Percentiles rank a stretch among this genome's conserved stretches.
Conservation (phyloP, 306 rosid genomes). For the Fagus crenata region DNA sequence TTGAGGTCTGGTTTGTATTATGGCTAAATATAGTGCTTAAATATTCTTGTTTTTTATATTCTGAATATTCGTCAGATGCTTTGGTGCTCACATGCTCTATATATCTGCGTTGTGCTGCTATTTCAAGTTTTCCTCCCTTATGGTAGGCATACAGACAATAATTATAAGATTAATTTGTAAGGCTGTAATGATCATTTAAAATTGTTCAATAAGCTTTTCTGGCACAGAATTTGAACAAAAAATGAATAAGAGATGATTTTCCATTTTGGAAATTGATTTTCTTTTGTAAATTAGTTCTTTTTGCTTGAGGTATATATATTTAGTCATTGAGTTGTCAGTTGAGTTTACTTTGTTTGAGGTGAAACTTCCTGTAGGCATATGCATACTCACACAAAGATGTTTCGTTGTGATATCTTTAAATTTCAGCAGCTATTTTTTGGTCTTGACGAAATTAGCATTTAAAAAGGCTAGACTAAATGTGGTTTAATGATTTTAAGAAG, state of each 20-base stretch:
- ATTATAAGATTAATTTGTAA: neutral
- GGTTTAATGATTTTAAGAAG: conserved; percentile 56
- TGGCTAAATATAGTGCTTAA: conserved; percentile 24
- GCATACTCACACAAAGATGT: neutral
- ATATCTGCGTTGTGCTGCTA: conserved; percentile 5
- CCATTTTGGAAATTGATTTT: neutral
- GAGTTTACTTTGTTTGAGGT: neutral
- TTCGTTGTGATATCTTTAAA: neutral
- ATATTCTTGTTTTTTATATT: conserved; percentile 5
- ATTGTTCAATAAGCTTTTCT: neutral
- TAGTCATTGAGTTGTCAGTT: neutral
- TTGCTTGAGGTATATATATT: neutral
- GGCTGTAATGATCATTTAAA: neutral
- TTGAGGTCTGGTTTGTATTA: conserved; percentile 62
- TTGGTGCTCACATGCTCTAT: neutral
- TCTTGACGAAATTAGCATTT: neutral
- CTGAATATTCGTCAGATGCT: neutral
- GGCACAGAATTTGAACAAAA: neutral
- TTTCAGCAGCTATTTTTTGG: conserved; percentile 1
- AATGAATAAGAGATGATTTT: neutral
- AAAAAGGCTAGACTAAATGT: conserved; percentile 21
- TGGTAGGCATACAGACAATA: conserved; percentile 5
- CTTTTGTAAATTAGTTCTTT: neutral
- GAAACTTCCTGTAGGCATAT: neutral
- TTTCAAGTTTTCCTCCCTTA: conserved; percentile 12